A percentile compares a stretch with the other conserved stretches of the same genome.
Conservation (phyloP, 257 asterid genomes). For the Lavandula angustifolia region DNA sequence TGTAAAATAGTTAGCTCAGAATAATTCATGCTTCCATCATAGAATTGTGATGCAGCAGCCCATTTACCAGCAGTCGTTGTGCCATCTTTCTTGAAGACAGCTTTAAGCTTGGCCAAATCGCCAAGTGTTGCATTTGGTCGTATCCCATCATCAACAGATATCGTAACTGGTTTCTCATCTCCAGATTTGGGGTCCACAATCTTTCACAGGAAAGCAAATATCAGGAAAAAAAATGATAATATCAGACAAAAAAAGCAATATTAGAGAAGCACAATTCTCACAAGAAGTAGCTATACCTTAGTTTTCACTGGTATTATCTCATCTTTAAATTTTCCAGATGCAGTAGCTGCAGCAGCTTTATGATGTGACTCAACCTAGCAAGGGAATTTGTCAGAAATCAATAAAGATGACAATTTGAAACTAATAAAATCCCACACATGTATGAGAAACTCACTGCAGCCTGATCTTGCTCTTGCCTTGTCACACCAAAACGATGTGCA, state of each 20-base stretch:
- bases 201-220: slow-evolving; percentile 40
- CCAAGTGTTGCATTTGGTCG: slow-evolving; percentile 65
- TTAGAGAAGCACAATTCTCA: slow-evolving; percentile 1
- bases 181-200: slow-evolving; percentile 96
- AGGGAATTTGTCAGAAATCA: not conserved
- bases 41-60: not conserved
- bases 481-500: slow-evolving; percentile 85
- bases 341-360: slow-evolving; percentile 98
- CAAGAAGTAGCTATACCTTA: slow-evolving; percentile 49
- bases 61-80: slow-evolving; percentile 93
- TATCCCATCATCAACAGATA: slow-evolving; percentile 91
- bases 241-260: not conserved
- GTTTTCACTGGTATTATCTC: slow-evolving; percentile 91
- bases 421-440: not conserved
- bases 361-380: slow-evolving; percentile 87
- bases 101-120: slow-evolving; percentile 74
- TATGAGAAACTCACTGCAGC: slow-evolving; percentile 77
- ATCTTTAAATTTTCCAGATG: slow-evolving; percentile 88
- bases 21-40: slow-evolving; percentile 20
- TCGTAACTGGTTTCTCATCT: slow-evolving; percentile 79
- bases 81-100: slow-evolving; percentile 98
- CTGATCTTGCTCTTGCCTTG: slow-evolving; percentile 94
- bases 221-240: slow-evolving; percentile 22
- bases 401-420: not conserved
- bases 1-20: slow-evolving; percentile 16